Conservation (phyloP, 352 stramenopile genomes). For the Aphanomyces euteiches region DNA sequence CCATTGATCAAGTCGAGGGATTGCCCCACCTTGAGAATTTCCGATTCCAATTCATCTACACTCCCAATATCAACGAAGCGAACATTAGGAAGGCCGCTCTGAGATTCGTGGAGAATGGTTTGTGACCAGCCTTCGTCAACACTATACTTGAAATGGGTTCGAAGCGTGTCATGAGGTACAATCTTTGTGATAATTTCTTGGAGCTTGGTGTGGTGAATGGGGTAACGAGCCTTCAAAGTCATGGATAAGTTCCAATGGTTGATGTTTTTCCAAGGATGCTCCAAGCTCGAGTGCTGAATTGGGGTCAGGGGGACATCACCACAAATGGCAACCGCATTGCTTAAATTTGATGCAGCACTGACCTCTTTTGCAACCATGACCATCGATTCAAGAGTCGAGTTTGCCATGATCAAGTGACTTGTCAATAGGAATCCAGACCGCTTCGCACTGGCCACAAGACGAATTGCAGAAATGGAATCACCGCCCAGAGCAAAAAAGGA, state of each 20-base stretch:
- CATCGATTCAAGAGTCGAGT: too few species aligned
- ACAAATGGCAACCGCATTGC: too few species aligned
- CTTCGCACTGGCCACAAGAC: too few species aligned
- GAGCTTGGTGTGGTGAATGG: neutral
- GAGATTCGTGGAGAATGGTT: neutral
- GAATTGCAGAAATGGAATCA: too few species aligned
- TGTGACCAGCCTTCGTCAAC: neutral
- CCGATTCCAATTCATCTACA: neutral
- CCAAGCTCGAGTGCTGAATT: constrained; percentile 4
- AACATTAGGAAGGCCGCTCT: neutral
- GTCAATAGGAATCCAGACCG: too few species aligned
- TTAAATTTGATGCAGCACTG: too few species aligned
- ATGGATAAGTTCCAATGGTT: constrained; percentile 1
- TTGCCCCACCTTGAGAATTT: neutral
- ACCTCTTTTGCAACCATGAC: too few species aligned
- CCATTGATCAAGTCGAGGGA: neutral
- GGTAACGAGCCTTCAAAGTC: neutral
- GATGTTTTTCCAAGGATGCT: constrained; percentile 5
- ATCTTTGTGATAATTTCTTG: neutral
- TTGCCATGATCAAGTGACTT: too few species aligned
- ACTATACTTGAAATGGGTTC: neutral
- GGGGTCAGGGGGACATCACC: neutral
- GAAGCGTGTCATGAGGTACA: neutral
- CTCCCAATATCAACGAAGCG: neutral
- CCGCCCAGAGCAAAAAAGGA: too few species aligned